Conservation (phyloP, 306 rosid species). For the Cyclanthera cordifolia region DNA sequence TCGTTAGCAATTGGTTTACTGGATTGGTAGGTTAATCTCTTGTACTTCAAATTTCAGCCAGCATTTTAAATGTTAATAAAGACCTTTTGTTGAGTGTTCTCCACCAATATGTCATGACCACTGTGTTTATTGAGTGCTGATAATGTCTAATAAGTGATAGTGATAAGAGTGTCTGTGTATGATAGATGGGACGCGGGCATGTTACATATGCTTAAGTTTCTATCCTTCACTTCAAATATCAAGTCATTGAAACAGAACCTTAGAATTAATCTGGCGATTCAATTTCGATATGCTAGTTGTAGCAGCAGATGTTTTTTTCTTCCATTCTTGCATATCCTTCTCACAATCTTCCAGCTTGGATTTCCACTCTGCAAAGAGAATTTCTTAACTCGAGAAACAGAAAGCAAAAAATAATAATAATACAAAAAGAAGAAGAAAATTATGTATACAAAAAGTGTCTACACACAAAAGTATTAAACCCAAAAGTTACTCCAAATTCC, state of each 20-base stretch:
- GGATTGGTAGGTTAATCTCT: neutral
- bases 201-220: neutral
- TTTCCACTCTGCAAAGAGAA: slow-evolving; percentile 56
- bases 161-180: neutral
- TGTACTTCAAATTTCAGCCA: neutral
- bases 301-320: slow-evolving; percentile 69
- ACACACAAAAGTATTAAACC: neutral
- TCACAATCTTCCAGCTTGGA: slow-evolving; percentile 84
- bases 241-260: slow-evolving; percentile 33
- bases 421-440: neutral
- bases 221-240: neutral
- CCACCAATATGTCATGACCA: neutral
- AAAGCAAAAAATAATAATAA: neutral
- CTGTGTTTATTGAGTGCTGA: neutral
- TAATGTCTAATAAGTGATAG: neutral
- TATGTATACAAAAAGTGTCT: neutral
- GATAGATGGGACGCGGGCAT: neutral
- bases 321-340: slow-evolving; percentile 94
- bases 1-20: neutral
- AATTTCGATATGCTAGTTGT: slow-evolving; percentile 79
- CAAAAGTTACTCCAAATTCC: neutral
- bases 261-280: slow-evolving; percentile 73
- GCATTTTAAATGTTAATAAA: neutral
- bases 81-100: neutral
- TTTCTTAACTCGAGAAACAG: neutral